Conservation (phyloP, 1,284 basidiomycete genomes). For the Malassezia nana region DNA sequence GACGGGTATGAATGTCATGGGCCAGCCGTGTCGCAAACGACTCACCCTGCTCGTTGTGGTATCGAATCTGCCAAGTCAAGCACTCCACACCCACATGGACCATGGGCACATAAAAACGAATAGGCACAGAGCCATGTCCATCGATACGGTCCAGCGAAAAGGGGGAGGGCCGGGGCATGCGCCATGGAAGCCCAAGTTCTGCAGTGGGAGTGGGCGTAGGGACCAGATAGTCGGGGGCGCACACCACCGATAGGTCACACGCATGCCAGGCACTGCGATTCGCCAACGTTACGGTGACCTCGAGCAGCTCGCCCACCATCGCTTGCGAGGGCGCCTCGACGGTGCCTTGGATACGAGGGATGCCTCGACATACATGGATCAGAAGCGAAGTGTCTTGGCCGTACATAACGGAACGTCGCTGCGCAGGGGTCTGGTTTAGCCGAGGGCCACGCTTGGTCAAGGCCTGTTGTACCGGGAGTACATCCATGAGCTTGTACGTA, state of each 20-base stretch:
- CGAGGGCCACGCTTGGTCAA: constrained; percentile 49
- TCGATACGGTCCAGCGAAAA: background rate
- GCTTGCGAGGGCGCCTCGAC: constrained; percentile 1
- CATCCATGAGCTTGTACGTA: constrained; percentile 50
- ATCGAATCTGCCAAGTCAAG: constrained; percentile 7
- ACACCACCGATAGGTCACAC: background rate
- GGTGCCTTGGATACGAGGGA: constrained; percentile 44
- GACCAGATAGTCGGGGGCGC: background rate
- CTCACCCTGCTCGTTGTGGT: background rate
- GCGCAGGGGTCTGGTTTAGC: constrained; percentile 49
- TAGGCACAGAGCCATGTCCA: background rate
- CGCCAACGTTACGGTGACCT: background rate
- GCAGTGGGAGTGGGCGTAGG: background rate
- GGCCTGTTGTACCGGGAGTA: constrained; percentile 49
- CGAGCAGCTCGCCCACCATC: constrained; percentile 19
- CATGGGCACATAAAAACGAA: background rate
- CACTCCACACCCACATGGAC: background rate
- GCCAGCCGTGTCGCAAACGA: background rate
- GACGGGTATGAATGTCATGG: background rate
- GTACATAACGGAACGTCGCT: constrained; percentile 49
- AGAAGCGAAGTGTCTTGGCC: constrained; percentile 49
- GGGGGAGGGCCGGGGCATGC: background rate
- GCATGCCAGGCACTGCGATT: background rate
- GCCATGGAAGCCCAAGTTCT: background rate
- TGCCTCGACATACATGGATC: constrained; percentile 41